Conservation (phyloP, 495 filamentous ascomycete species). For the Talaromyces thailandensis region DNA sequence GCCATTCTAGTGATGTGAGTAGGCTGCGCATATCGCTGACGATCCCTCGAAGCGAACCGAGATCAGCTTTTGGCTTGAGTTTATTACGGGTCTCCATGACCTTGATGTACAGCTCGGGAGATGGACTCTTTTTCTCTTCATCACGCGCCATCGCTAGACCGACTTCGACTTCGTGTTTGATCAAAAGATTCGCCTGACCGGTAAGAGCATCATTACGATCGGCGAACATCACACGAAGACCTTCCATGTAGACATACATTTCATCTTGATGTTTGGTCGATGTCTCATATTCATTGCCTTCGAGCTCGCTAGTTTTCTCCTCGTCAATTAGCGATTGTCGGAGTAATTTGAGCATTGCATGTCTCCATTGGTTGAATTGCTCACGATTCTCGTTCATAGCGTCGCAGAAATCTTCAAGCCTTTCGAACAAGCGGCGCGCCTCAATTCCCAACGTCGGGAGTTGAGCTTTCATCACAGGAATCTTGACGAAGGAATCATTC, state of each 20-base stretch:
- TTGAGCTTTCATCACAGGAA: slow-evolving; percentile 50
- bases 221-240: slow-evolving; percentile 61
- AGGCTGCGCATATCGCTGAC: slow-evolving; percentile 60
- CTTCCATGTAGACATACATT: slow-evolving; percentile 75
- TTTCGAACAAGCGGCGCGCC: slow-evolving; percentile 44
- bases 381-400: slow-evolving; percentile 61
- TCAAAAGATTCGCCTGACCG: slow-evolving; percentile 66
- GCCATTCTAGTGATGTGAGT: slow-evolving; percentile 50
- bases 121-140: slow-evolving; percentile 53
- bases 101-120: slow-evolving; percentile 57
- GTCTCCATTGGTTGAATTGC: slow-evolving; percentile 63
- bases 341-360: slow-evolving; percentile 59
- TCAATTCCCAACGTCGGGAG: slow-evolving; percentile 52
- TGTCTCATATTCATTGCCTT: slow-evolving; percentile 82
- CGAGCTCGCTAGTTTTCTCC: slow-evolving; percentile 58
- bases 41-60: slow-evolving; percentile 59
- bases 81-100: slow-evolving; percentile 47
- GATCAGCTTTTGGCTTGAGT: slow-evolving; percentile 46
- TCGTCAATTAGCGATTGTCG: slow-evolving; percentile 72
- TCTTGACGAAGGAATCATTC: slow-evolving; percentile 47
- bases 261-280: slow-evolving; percentile 81
- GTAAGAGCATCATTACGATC: slow-evolving; percentile 71
- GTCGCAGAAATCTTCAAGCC: slow-evolving; percentile 42
- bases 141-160: slow-evolving; percentile 44
- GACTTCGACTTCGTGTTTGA: slow-evolving; percentile 61